Base-by-base conservation (phyloP, 1,284 basidiomycete species). In the Flammula alnicola region DNA sequence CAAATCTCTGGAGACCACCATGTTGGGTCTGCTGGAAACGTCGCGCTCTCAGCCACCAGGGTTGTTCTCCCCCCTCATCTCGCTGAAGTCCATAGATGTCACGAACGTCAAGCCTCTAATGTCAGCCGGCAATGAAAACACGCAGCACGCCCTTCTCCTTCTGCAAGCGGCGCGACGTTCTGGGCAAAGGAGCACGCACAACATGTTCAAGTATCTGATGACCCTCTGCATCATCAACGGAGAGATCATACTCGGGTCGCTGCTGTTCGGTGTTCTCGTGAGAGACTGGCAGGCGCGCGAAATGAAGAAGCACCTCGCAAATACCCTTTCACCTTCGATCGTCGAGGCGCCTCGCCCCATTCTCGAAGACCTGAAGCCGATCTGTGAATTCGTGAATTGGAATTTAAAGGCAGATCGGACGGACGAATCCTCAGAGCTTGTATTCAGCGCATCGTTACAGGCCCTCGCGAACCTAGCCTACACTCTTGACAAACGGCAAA, bases 171-270 rank as follows among this genome's bases (percentile, higher is more conserved):
- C 86, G 0, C 75, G 79, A n/a, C 67, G 74, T 27, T 76, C 79
- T 35, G 74, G 80, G 20, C 78, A 80, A 38, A 68, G 74, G 22
- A 77, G 82, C 30, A 79, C 81, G 4, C 69, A 77, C 19, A 68
- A 73, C 20, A 83, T 88, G 74, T 88, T 84, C 60, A 75, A 77
- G 32, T 71, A 74, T 2, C 64, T 88, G 33, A 74, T 91, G 55
- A 72, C 77, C 3, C 75, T 84, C 5, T 86, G 84, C 54, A 67
- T 91, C 9, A 65, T 89, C 36, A 87, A 91, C 42, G 86, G 88
- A 22, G 88, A 91, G 60, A 82, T 91, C 38, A 74, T 91, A 32
- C 74, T 86, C 20, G 88, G 80, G 1, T 81, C 84, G 1, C 68
- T 91, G 19, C 68, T 91, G 5, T 87, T 91, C 50, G 83, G 78